Percentiles rank a stretch among this genome's conserved stretches.
Evolutionary conservation across 495 filamentous ascomycete genomes (phyloP).

Genomic region (Rhypophila decipiens): DNA sequence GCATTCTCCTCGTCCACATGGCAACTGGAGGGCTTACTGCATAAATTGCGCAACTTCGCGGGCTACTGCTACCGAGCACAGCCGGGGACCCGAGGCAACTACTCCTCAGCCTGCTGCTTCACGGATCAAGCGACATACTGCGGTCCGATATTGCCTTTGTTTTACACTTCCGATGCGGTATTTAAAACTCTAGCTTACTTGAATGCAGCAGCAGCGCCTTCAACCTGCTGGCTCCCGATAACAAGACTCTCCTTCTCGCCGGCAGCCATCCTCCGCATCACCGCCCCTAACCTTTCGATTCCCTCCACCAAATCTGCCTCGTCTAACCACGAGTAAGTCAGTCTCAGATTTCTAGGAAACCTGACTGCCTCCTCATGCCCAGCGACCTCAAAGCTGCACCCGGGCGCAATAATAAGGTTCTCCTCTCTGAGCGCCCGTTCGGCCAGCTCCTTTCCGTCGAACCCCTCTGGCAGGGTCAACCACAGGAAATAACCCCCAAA

Average conservation of each 20-base stretch:
- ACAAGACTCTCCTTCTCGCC: neutral
- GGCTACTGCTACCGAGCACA: too few relatives aligned
- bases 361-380: constrained; percentile 43
- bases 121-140: too few relatives aligned
- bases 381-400: constrained; percentile 60
- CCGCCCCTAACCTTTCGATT: constrained; percentile 52
- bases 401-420: constrained; percentile 57
- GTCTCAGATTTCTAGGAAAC: constrained; percentile 51
- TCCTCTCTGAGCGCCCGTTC: constrained; percentile 46
- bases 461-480: constrained; percentile 54
- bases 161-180: too few relatives aligned
- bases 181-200: neutral
- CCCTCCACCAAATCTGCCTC: constrained; percentile 63
- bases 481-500: constrained; percentile 80
- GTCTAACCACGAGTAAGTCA: constrained; percentile 74
- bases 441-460: constrained; percentile 48
- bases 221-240: neutral
- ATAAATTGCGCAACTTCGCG: too few relatives aligned
- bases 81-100: too few relatives aligned
- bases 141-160: too few relatives aligned
- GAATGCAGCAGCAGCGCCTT: neutral
- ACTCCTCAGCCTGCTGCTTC: too few relatives aligned
- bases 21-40: too few relatives aligned
- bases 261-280: constrained; percentile 23
- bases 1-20: too few relatives aligned